A percentile compares a stretch with the other conserved stretches of the same genome.
phyloP scores from a whole-genome alignment of 495 filamentous ascomycete species.

The Aspergillus sclerotioniger region DNA sequence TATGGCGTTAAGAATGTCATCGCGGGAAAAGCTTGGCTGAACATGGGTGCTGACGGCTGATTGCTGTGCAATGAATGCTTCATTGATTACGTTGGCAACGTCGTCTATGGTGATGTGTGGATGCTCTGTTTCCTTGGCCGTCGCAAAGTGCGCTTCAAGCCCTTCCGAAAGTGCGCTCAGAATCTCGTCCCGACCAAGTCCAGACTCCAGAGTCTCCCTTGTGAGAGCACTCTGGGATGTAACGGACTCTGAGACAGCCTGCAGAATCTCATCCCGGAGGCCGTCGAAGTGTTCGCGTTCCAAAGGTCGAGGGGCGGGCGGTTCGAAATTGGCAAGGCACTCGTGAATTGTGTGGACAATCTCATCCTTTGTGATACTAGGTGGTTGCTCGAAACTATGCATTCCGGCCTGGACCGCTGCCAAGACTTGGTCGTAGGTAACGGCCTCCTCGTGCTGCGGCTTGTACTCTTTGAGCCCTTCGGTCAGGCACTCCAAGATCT shows the following conservation, averaged over 20 bases:
- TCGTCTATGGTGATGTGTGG: slow-evolving; percentile 45
- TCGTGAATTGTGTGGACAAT: slow-evolving; percentile 73
- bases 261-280: slow-evolving; percentile 42
- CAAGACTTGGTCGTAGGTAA: slow-evolving; percentile 76
- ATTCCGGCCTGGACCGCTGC: slow-evolving; percentile 78
- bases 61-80: slow-evolving; percentile 51
- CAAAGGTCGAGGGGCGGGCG: slow-evolving; percentile 17
- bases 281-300: slow-evolving; percentile 32
- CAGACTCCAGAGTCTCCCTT: slow-evolving; percentile 46
- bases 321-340: slow-evolving; percentile 50
- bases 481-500: slow-evolving; percentile 78
- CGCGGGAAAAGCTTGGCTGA: slow-evolving; percentile 41
- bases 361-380: slow-evolving; percentile 71
- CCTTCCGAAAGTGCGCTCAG: slow-evolving; percentile 43
- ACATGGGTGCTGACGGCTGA: slow-evolving; percentile 30
- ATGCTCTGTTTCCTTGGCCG: slow-evolving; percentile 36
- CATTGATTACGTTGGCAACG: slow-evolving; percentile 54
- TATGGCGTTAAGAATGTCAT: slow-evolving; percentile 56
- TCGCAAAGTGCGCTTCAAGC: slow-evolving; percentile 40
- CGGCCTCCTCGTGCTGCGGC: slow-evolving; percentile 53
- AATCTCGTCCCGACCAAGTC: slow-evolving; percentile 48
- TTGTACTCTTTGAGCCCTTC: slow-evolving; percentile 79
- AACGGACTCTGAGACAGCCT: slow-evolving; percentile 37
- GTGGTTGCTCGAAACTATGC: slow-evolving; percentile 69
- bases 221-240: slow-evolving; percentile 46